A percentile compares a stretch with the other conserved stretches of the same genome.
Evolutionary conservation across 192 early-diverging fungal genomes (phyloP).

Genomic region (Glomus cerebriforme): DNA sequence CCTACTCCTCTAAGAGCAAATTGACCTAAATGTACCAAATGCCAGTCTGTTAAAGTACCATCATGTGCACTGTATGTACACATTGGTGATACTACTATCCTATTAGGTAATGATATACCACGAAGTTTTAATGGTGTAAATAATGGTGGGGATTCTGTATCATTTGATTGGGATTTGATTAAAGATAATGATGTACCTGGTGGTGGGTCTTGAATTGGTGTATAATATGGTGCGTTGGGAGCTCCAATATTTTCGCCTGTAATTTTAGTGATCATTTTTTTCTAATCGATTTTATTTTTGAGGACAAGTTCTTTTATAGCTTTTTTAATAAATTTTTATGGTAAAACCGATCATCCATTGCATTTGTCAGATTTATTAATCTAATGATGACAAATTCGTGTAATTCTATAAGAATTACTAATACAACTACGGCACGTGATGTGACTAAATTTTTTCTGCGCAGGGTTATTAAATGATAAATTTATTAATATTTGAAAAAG

Average conservation of each 20-base stretch:
- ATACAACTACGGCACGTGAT: too few relatives aligned
- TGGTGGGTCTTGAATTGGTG: too few relatives aligned
- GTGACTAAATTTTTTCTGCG: too few relatives aligned
- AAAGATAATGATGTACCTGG: not conserved
- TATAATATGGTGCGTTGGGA: not conserved
- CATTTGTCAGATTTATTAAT: too few relatives aligned
- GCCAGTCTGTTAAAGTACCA: slow-evolving; percentile 68
- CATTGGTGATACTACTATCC: slow-evolving; percentile 80
- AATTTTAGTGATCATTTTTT: not conserved
- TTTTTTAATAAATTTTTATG: too few relatives aligned
- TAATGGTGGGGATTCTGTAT: slow-evolving; percentile 34
- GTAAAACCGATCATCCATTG: too few relatives aligned
- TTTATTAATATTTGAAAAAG: too few relatives aligned
- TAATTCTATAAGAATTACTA: too few relatives aligned
- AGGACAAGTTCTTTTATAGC: too few relatives aligned
- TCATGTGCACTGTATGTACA: slow-evolving; percentile 75
- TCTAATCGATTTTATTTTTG: not conserved
- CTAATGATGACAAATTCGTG: too few relatives aligned
- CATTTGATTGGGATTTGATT: not conserved
- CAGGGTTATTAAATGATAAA: too few relatives aligned
- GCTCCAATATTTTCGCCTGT: not conserved
- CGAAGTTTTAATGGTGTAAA: slow-evolving; percentile 73
- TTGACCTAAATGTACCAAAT: slow-evolving; percentile 64
- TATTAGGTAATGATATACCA: slow-evolving; percentile 71
- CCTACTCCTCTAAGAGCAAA: slow-evolving; percentile 80